Evolutionary conservation across 2,329 filamentous ascomycete genomes (phyloP).

Genomic region (Lojkania enalia): DNA sequence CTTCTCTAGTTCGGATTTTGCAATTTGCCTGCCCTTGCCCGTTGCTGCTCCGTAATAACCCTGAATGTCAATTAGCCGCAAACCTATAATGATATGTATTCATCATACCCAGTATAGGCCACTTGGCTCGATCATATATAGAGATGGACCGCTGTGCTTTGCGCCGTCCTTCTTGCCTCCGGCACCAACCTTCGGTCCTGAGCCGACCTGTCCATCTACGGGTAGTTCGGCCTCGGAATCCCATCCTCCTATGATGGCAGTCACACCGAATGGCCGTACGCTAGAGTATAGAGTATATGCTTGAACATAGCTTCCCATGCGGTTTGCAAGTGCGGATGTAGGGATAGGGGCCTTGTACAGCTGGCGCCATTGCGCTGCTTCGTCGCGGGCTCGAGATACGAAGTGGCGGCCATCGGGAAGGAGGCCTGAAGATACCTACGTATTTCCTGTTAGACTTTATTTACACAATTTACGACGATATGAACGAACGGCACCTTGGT

Average conservation of each 20-base stretch:
- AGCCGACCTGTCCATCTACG: slow-evolving; percentile 89
- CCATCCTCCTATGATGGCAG: slow-evolving; percentile 90
- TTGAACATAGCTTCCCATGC: slow-evolving; percentile 95
- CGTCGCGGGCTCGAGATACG: slow-evolving; percentile 88
- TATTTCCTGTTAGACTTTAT: too few species aligned
- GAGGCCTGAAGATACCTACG: slow-evolving; percentile 90
- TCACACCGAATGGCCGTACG: slow-evolving; percentile 95
- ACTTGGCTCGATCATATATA: slow-evolving; percentile 99
- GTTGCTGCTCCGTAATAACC: slow-evolving; percentile 98
- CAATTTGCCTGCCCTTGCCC: slow-evolving; percentile 93
- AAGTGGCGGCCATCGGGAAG: slow-evolving; percentile 95
- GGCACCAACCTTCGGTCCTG: slow-evolving; percentile 74
- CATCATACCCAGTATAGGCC: slow-evolving; percentile 82
- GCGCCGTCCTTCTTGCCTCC: slow-evolving; percentile 78
- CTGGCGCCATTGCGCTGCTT: slow-evolving; percentile 86
- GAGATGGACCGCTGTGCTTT: slow-evolving; percentile 82
- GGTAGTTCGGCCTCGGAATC: slow-evolving; percentile 83
- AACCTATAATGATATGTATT: not conserved
- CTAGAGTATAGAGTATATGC: slow-evolving; percentile 97
- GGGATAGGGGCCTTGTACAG: slow-evolving; percentile 95
- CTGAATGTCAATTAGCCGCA: slow-evolving; percentile 41
- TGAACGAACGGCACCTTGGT: too few species aligned
- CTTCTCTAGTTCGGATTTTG: slow-evolving; percentile 98
- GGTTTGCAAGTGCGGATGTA: slow-evolving; percentile 81
- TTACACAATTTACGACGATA: too few species aligned